Conservation (phyloP, 2,329 filamentous ascomycete genomes). For the Paecilomyces niveus region DNA sequence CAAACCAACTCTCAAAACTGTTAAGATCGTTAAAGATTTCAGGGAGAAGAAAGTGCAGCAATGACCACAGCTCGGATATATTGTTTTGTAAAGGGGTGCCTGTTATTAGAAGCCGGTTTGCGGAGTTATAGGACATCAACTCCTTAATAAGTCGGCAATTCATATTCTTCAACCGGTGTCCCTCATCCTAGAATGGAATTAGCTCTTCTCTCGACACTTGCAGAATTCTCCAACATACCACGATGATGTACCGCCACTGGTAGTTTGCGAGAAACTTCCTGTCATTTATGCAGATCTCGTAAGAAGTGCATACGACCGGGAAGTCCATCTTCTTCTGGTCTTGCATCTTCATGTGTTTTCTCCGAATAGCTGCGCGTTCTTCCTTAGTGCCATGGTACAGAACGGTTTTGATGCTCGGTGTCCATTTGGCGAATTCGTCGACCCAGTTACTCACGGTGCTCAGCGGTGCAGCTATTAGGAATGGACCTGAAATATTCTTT, state of each 20-base stretch:
- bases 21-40: constrained; percentile 90
- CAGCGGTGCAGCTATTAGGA: constrained; percentile 81
- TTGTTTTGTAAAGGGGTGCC: constrained; percentile 96
- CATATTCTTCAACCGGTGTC: constrained; percentile 94
- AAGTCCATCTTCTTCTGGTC: constrained; percentile 66
- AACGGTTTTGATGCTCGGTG: constrained; percentile 77
- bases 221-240: constrained; percentile 44
- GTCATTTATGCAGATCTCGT: constrained; percentile 93
- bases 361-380: constrained; percentile 69
- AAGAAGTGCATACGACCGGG: constrained; percentile 87
- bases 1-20: constrained; percentile 92
- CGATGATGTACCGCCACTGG: constrained; percentile 96
- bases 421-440: constrained; percentile 86
- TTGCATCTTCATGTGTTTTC: constrained; percentile 58
- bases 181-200: constrained; percentile 62
- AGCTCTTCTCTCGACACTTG: constrained; percentile 10
- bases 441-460: constrained; percentile 96
- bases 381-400: constrained; percentile 83
- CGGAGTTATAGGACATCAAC: constrained; percentile 78
- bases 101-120: constrained; percentile 85
- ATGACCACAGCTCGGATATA: constrained; percentile 85
- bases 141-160: constrained; percentile 88
- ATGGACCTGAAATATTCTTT: constrained; percentile 79
- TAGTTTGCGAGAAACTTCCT: constrained; percentile 73
- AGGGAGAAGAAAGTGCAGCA: constrained; percentile 87